Percentiles rank a stretch among this genome's conserved stretches.
These are phyloP conservation scores for Teratosphaeria destructans DNA, from an alignment of 2,329 filamentous ascomycete genomes.

Conservation along the genomic window DNA sequence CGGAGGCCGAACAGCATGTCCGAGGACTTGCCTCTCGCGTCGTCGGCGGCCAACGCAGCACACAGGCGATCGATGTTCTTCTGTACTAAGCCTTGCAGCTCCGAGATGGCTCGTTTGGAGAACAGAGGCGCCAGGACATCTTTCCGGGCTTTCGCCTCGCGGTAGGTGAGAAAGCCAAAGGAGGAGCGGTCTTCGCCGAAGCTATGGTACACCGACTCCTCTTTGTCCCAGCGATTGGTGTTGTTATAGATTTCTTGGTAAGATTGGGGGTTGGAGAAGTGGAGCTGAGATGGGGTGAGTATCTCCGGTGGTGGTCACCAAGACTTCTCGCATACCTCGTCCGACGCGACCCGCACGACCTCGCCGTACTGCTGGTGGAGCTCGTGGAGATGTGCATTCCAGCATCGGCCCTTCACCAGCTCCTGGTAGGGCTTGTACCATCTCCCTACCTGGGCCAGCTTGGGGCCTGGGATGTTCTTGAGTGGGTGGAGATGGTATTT, in stretches of 20 bases:
- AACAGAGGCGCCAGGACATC: not conserved
- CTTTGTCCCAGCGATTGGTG: conserved; percentile 34
- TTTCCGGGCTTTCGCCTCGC: conserved; percentile 10
- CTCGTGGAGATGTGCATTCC: conserved; percentile 13
- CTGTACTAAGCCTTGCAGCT: conserved; percentile 22
- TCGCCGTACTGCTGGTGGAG: conserved; percentile 36
- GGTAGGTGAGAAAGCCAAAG: conserved; percentile 32
- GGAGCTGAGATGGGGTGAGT: conserved; percentile 22
- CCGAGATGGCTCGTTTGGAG: not conserved
- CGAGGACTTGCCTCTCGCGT: not conserved
- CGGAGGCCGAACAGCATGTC: not conserved
- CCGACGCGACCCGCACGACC: not conserved
- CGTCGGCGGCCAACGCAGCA: not conserved
- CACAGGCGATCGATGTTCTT: conserved; percentile 20
- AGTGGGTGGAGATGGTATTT: conserved; percentile 14
- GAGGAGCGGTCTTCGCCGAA: conserved; percentile 35
- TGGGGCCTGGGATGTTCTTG: conserved; percentile 24
- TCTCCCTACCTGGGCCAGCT: conserved; percentile 23
- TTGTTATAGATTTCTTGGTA: conserved; percentile 37
- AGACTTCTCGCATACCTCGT: not conserved
- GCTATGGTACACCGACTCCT: conserved; percentile 28
- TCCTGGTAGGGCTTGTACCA: conserved; percentile 29
- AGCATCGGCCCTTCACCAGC: conserved; percentile 8
- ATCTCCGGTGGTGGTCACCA: not conserved
- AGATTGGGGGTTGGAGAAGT: conserved; percentile 32